These are phyloP conservation scores for Yarrowia bubula DNA, from an alignment of 805 yeast species.

Conservation along the genomic window DNA sequence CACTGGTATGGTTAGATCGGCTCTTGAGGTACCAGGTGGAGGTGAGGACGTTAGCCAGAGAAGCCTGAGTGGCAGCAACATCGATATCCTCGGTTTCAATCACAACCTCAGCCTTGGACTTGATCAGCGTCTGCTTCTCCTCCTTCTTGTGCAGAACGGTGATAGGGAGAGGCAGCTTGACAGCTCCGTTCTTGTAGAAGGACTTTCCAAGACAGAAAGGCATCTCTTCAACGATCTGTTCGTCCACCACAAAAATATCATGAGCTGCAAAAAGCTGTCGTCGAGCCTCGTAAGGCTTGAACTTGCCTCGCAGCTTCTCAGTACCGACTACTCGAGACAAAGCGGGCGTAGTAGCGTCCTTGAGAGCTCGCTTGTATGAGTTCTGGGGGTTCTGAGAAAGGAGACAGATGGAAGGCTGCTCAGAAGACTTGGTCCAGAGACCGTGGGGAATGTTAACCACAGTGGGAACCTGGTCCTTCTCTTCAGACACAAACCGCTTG, in stretches of 20 bases:
- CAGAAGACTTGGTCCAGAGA: constrained; percentile 37
- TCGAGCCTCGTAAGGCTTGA: constrained; percentile 84
- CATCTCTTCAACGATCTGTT: constrained; percentile 69
- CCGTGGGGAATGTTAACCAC: constrained; percentile 47
- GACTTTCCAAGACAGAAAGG: constrained; percentile 82
- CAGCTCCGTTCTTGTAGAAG: constrained; percentile 62
- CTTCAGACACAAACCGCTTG: constrained; percentile 61
- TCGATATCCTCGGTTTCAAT: constrained; percentile 44
- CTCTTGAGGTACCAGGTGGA: constrained; percentile 67
- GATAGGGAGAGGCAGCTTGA: constrained; percentile 60
- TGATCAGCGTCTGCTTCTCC: constrained; percentile 20
- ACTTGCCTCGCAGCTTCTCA: constrained; percentile 74
- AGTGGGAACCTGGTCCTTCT: constrained; percentile 49
- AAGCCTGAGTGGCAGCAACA: constrained; percentile 56
- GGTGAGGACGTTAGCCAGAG: constrained; percentile 48
- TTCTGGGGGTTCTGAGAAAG: constrained; percentile 67
- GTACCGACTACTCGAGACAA: constrained; percentile 60
- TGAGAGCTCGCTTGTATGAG: constrained; percentile 42
- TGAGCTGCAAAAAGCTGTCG: constrained; percentile 66
- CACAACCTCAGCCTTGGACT: constrained; percentile 29
- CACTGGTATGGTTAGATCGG: constrained; percentile 63
- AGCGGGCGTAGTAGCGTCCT: constrained; percentile 33
- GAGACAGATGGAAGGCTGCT: constrained; percentile 56
- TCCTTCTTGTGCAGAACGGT: constrained; percentile 41
- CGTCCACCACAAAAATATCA: constrained; percentile 83